Evolutionary conservation across 768 basidiomycete species (phyloP), one percentile per base, ranked within the genome.

Genomic region (Ephemerocybe angulata): DNA sequence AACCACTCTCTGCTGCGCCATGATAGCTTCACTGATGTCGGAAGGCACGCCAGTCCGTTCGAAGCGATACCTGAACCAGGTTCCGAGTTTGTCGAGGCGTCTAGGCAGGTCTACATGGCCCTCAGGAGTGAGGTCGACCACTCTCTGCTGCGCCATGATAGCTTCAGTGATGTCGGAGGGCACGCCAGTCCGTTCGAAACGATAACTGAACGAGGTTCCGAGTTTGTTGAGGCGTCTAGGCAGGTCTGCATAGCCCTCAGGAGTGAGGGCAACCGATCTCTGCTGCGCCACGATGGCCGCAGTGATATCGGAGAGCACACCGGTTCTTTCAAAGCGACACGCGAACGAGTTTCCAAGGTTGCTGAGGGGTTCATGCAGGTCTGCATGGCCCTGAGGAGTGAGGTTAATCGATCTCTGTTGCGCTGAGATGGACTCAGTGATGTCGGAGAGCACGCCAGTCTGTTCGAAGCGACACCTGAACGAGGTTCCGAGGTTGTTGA

Each of bases 401-500:
- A 41, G 7, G 38, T 41, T 19, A 6, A n/a, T 19, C 7, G 38
- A 13, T 5, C 38, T 6, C n/a, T n/a, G 38, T 7, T 17, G 38
- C 7, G 38, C 21, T 6, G 38, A 10, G 38, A 41, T 41, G 5
- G 38, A 13, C n/a, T 41, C 38, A 19, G 7, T 19, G 6, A 41
- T n/a, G n/a, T 41, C 38, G 5, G 38, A 6, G n/a, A 41, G 38
- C 15, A 17, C 17, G 38, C 47, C 31, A 10, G 58, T 56, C 19
- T 5, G 22, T 15, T 49, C 38, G 33, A 61, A 6, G 7, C 38
- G 38, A 6, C 15, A 41, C 38, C 5, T 7, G 27, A 69, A 59
- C 3, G 60, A 60, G 48, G 38, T 54, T 7, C 61, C 60, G 19
- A 62, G 58, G 50, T 58, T n/a, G n/a, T n/a, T n/a, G n/a, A n/a